Evolutionary conservation across 108 stramenopile species (phyloP).

Genomic region (Cyclotella choctawhatcheeana): DNA sequence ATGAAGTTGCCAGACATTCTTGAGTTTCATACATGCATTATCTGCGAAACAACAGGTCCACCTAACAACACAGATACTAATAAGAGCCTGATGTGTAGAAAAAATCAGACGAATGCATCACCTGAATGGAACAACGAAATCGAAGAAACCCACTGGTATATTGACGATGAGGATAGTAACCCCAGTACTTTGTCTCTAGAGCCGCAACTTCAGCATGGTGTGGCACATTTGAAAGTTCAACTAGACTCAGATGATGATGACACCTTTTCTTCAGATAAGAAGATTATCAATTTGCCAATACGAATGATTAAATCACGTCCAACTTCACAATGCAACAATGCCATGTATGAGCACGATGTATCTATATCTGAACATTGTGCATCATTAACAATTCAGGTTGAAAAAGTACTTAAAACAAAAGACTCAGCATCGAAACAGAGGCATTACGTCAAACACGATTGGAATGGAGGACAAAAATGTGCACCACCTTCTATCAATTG

Average conservation of each 20-base stretch:
- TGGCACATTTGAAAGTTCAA: slow-evolving; percentile 26
- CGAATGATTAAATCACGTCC: background rate
- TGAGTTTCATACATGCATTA: slow-evolving; percentile 30
- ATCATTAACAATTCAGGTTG: slow-evolving; percentile 1
- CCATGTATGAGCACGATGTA: background rate
- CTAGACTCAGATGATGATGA: background rate
- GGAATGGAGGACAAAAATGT: background rate
- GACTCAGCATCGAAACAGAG: background rate
- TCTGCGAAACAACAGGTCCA: background rate
- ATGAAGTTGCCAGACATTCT: slow-evolving; percentile 20
- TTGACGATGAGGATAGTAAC: background rate
- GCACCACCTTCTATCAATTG: background rate
- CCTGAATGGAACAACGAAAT: slow-evolving; percentile 2
- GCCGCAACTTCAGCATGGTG: background rate
- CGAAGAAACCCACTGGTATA: slow-evolving; percentile 10
- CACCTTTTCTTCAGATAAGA: background rate
- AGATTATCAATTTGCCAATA: slow-evolving; percentile 22
- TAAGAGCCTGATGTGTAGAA: background rate
- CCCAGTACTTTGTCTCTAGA: background rate
- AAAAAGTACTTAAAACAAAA: background rate
- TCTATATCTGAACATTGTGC: background rate
- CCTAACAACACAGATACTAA: background rate
- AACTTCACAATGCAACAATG: background rate
- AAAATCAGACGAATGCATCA: background rate
- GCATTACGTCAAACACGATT: slow-evolving; percentile 8